These are phyloP conservation scores for Penicillium paradoxum DNA, from an alignment of 495 filamentous ascomycete species.

Conservation along the genomic window DNA sequence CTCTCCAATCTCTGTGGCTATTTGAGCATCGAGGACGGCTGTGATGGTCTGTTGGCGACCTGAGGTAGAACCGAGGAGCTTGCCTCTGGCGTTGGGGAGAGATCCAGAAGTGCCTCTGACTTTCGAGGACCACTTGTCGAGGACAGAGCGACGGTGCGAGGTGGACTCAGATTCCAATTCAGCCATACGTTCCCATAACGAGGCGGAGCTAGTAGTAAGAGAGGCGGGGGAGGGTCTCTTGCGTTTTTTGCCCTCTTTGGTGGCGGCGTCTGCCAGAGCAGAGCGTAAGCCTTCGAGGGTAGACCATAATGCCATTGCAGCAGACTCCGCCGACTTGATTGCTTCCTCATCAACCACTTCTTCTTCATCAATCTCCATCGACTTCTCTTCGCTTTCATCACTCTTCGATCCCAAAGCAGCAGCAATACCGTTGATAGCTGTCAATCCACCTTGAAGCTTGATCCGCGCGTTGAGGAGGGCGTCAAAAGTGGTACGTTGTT, in stretches of 20 bases:
- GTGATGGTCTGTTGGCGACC: constrained; percentile 57
- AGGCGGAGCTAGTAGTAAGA: constrained; percentile 42
- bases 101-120: constrained; percentile 42
- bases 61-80: constrained; percentile 39
- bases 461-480: constrained; percentile 82
- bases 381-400: constrained; percentile 28
- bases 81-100: constrained; percentile 36
- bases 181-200: constrained; percentile 71
- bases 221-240: constrained; percentile 49
- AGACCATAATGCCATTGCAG: constrained; percentile 85
- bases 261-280: constrained; percentile 48
- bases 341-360: constrained; percentile 37
- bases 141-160: constrained; percentile 36
- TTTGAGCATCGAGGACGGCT: constrained; percentile 67
- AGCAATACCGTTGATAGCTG: constrained; percentile 73
- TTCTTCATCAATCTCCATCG: constrained; percentile 25
- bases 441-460: constrained; percentile 82
- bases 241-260: constrained; percentile 52
- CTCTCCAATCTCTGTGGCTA: constrained; percentile 58
- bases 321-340: constrained; percentile 74
- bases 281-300: constrained; percentile 69
- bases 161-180: constrained; percentile 53
- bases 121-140: constrained; percentile 50
- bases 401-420: constrained; percentile 31
- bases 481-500: constrained; percentile 81